These are phyloP conservation scores for Trametes sp. DNA, from an alignment of 1,284 basidiomycete genomes.

Conservation along the genomic window DNA sequence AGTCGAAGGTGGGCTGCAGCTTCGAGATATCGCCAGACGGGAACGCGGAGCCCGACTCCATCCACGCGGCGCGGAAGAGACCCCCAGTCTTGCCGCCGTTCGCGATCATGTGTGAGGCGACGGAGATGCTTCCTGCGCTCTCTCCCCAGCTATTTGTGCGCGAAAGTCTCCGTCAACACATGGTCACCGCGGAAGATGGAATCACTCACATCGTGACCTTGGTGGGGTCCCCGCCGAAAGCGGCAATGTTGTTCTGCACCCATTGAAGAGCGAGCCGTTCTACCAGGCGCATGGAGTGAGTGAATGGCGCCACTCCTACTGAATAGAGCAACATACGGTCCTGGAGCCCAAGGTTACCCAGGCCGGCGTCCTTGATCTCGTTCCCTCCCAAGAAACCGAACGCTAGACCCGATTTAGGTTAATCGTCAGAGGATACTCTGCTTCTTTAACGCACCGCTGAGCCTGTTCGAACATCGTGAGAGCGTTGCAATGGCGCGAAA, in stretches of 20 bases:
- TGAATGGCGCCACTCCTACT: background rate
- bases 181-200: background rate
- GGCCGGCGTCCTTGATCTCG: conserved; percentile 55
- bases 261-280: conserved; percentile 47
- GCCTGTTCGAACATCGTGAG: background rate
- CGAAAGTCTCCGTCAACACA: background rate
- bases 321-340: conserved; percentile 50
- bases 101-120: conserved; percentile 39
- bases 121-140: conserved; percentile 47
- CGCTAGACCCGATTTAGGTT: background rate
- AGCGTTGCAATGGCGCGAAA: background rate
- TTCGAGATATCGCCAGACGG: conserved; percentile 39
- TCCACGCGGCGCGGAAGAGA: conserved; percentile 42
- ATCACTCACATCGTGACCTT: conserved; percentile 40
- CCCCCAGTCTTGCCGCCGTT: conserved; percentile 40
- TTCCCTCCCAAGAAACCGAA: conserved; percentile 37
- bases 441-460: background rate
- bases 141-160: conserved; percentile 45
- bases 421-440: background rate
- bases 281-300: background rate
- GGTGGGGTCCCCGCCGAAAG: conserved; percentile 50
- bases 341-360: conserved; percentile 60
- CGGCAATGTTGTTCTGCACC: conserved; percentile 49
- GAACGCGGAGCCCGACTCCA: conserved; percentile 44
- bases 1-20: conserved; percentile 42